Evolutionary conservation across 176 grass and related monocot genomes (phyloP), one percentile per base, ranked within the genome.

Genomic region (Lolium rigidum): DNA sequence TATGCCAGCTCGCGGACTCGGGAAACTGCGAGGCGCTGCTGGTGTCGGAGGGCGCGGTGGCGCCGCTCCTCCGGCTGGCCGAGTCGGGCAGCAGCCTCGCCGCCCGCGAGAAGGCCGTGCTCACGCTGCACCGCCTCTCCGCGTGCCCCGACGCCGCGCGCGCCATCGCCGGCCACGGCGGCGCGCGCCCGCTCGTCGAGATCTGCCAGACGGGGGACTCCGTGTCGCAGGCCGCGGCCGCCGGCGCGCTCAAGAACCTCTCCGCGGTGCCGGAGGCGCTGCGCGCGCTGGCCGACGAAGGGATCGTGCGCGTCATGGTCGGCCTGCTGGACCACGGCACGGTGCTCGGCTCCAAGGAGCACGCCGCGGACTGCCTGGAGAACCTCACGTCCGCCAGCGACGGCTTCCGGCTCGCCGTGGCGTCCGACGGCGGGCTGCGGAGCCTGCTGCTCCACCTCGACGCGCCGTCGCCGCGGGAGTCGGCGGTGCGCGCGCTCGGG

Each of bases 21-120:
- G 94, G 90, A 1, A 2, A 2, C 31, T 90, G 88, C 28, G 94
- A 99, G 41, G 80, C 3, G 12, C 74, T 99, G 52, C 88, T 99
- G 2, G 84, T 99, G 39, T 94, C 92, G 0, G 94, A 99, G 80
- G 97, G 92, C 16, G 90, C 85, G 46, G 76, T 99, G 55, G 87
- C 94, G 58, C 94, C 94, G 57, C 86, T 99, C 28, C 81, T 99
- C 88, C 73, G 94, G 52, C n/a, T 99, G 22, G 90, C 94, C n/a
- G 97, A 99, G 80, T 96, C 88, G 3, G 92, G 93, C 60, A 93
- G 88, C 70, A 92, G 88, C 49, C 80, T 93, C 64, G 88, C 91
- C 9, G 92, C 64, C 57, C 88, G 97, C 61, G 97, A 99, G 83
- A 99, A 99, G 82, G 97, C 94, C 0, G 94, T 91, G 2, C 6